A percentile compares a stretch with the other conserved stretches of the same genome.
Evolutionary conservation across 2,329 filamentous ascomycete species (phyloP).

Genomic region (Cladophialophora carrionii): DNA sequence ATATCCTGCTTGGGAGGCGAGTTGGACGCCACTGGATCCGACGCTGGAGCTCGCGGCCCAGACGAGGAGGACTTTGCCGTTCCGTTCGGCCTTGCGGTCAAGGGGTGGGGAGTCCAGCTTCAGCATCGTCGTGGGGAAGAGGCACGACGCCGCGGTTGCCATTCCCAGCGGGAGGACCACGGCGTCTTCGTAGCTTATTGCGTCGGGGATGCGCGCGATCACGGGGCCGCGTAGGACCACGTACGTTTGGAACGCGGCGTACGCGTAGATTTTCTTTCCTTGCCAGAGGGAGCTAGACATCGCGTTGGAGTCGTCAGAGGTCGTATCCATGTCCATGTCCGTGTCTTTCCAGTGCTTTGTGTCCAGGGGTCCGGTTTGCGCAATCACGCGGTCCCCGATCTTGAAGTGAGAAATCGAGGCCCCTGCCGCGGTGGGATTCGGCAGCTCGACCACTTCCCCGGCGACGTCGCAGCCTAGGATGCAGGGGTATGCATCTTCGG

Average conservation of each 20-base stretch:
- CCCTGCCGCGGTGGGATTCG: not conserved
- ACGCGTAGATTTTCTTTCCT: slow-evolving; percentile 28
- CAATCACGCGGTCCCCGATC: slow-evolving; percentile 52
- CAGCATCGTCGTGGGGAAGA: slow-evolving; percentile 41
- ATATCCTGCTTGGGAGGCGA: slow-evolving; percentile 47
- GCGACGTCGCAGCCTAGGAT: slow-evolving; percentile 51
- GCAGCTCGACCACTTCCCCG: slow-evolving; percentile 52
- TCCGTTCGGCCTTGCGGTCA: slow-evolving; percentile 9
- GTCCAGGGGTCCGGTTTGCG: slow-evolving; percentile 20
- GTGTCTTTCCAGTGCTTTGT: slow-evolving; percentile 7
- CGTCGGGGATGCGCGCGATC: slow-evolving; percentile 41
- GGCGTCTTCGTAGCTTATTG: slow-evolving; percentile 42
- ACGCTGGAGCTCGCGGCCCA: slow-evolving; percentile 52
- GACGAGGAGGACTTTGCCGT: slow-evolving; percentile 39
- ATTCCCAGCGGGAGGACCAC: slow-evolving; percentile 45
- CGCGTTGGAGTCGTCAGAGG: not conserved
- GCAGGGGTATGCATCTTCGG: slow-evolving; percentile 43
- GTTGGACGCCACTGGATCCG: slow-evolving; percentile 49
- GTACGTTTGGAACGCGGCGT: slow-evolving; percentile 46
- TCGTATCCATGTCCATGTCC: not conserved
- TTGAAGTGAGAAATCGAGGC: slow-evolving; percentile 47
- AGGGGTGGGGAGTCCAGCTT: slow-evolving; percentile 36
- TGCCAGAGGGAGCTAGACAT: slow-evolving; percentile 5
- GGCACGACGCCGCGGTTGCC: slow-evolving; percentile 42
- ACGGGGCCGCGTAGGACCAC: slow-evolving; percentile 36